Conservation (phyloP, 2,329 filamentous ascomycete species). For the Neonectria magnoliae region DNA sequence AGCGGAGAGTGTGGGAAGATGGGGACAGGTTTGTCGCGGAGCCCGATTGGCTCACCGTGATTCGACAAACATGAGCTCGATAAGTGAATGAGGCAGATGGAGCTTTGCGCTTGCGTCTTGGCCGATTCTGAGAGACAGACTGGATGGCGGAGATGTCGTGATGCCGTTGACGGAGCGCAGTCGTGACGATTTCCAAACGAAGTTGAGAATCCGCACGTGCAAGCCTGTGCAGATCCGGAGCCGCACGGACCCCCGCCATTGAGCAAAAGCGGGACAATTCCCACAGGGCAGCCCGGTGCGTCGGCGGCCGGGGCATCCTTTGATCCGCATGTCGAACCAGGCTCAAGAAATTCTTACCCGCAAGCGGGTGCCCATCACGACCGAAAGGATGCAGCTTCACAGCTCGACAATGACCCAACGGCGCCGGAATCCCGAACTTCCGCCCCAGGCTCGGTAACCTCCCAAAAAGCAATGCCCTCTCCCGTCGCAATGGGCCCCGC, state of each 20-base stretch:
- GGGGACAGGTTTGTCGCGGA: slow-evolving; percentile 15
- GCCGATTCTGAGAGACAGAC: not conserved
- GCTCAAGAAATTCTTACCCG: slow-evolving; percentile 40
- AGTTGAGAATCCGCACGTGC: slow-evolving; percentile 23
- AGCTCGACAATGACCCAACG: slow-evolving; percentile 40
- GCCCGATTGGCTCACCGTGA: slow-evolving; percentile 45
- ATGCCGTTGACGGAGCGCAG: slow-evolving; percentile 11
- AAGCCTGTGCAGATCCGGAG: slow-evolving; percentile 18
- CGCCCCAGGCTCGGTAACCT: too few relatives aligned
- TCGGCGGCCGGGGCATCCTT: slow-evolving; percentile 27
- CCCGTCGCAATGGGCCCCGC: slow-evolving; percentile 30
- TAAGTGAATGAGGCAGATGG: not conserved
- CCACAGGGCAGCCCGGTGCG: not conserved
- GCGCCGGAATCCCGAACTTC: slow-evolving; percentile 27
- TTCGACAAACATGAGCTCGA: slow-evolving; percentile 35
- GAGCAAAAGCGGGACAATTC: not conserved
- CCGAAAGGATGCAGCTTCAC: slow-evolving; percentile 18
- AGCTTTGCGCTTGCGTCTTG: not conserved
- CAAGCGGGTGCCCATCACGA: slow-evolving; percentile 9
- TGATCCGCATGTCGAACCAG: slow-evolving; percentile 38
- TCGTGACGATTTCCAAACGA: slow-evolving; percentile 4
- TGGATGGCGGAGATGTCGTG: slow-evolving; percentile 6
- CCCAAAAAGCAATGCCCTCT: slow-evolving; percentile 28
- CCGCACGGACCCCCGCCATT: not conserved
- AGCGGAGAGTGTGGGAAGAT: not conserved